phyloP scores from a whole-genome alignment of 768 basidiomycete genomes.

The Harrya chromipes region DNA sequence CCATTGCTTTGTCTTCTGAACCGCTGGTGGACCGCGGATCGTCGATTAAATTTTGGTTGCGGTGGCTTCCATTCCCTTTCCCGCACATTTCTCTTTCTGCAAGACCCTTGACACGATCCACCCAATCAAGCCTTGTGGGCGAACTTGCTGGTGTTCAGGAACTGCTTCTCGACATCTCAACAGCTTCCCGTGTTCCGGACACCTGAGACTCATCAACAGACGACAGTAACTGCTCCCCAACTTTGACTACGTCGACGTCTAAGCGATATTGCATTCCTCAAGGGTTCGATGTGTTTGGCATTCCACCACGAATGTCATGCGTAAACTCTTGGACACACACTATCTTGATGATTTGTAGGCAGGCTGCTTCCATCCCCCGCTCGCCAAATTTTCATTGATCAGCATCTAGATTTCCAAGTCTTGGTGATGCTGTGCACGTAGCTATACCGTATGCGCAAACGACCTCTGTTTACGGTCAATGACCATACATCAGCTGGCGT shows the following conservation, averaged over 20 bases:
- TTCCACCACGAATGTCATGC: conserved; percentile 47
- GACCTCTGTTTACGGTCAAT: conserved; percentile 33
- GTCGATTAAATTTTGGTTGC: conserved; percentile 45
- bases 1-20: conserved; percentile 45
- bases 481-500: conserved; percentile 6
- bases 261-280: conserved; percentile 54
- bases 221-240: conserved; percentile 26
- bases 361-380: conserved; percentile 51
- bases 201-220: conserved; percentile 44
- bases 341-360: conserved; percentile 50
- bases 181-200: conserved; percentile 54
- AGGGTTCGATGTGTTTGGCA: conserved; percentile 40
- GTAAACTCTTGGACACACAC: conserved; percentile 55
- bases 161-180: conserved; percentile 58
- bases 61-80: conserved; percentile 51
- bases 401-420: conserved; percentile 43
- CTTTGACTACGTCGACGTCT: conserved; percentile 47
- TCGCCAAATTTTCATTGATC: conserved; percentile 56
- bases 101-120: conserved; percentile 41
- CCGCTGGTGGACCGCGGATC: conserved; percentile 56
- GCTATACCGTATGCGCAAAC: conserved; percentile 5
- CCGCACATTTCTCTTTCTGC: conserved; percentile 44
- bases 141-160: conserved; percentile 40
- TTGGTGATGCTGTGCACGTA: conserved; percentile 62
- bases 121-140: conserved; percentile 51